Evolutionary conservation across 345 rosid species (phyloP), one percentile per base, ranked within the genome.

Genomic region (Capsella bursapastoris): DNA sequence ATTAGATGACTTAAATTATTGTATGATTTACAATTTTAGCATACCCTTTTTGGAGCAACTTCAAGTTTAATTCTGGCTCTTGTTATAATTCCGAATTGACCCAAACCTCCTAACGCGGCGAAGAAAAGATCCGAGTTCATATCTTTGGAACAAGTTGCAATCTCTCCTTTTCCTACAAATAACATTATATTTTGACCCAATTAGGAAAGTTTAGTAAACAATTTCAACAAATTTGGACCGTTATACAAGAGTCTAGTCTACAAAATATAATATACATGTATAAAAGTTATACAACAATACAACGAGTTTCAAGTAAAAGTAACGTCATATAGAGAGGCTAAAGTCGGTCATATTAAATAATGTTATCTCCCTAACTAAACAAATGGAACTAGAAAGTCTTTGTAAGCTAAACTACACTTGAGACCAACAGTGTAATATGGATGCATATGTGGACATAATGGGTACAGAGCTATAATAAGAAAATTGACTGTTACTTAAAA

Each of bases 51-150:
- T 0, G 92, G 90, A 45, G 93, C 89, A 28, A 79, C 51, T 48
- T 80, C 78, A 12, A 90, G 82, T 47, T 79, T 79, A 16, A 90
- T 87, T 76, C 90, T 83, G 13, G 94, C 97, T 64, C 97, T 82
- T 48, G 92, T 86, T 70, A 88, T 86, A 0, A 90, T 86, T 2
- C 97, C 97, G 59, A 90, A 90, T 72, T 90, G 97, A 79, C 97
- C 97, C 48, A 90, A 78, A n/a, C 97, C 97, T 50, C 97, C 97
- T 3, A 90, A 75, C 66, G 79, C 92, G 6, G 86, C 89, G 57
- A 77, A 80, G 59, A 84, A 90, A n/a, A 90, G 81, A 55, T 90
- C 92, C 7, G 92, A 81, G 73, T 88, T 87, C 25, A 50, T 67
- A 58, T 52, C 16, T 32, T 73, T 43, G 25, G 94, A 88, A 80